Conservation (phyloP, 1,284 basidiomycete genomes). For the Trichosporon asahii region DNA sequence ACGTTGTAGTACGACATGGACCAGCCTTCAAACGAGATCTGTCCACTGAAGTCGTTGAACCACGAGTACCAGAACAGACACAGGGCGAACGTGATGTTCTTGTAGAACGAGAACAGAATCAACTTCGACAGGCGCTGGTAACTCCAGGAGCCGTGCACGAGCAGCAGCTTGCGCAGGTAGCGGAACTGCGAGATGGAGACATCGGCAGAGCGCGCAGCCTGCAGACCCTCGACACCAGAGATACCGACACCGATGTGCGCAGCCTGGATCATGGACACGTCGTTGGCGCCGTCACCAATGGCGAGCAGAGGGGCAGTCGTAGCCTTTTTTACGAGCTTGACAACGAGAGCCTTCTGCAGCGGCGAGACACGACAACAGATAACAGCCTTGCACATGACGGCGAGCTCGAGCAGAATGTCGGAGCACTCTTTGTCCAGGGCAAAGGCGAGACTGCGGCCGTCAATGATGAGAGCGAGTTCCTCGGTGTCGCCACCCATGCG, state of each 20-base stretch:
- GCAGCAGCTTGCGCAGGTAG: conserved; percentile 89
- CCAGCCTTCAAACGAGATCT: conserved; percentile 98
- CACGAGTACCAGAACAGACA: conserved; percentile 98
- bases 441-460: conserved; percentile 82
- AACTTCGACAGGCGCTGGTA: conserved; percentile 93
- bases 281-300: conserved; percentile 68
- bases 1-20: conserved; percentile 92
- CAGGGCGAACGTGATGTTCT: conserved; percentile 97
- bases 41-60: conserved; percentile 97
- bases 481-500: conserved; percentile 85
- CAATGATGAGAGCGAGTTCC: conserved; percentile 88
- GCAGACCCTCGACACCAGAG: conserved; percentile 95
- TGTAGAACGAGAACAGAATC: conserved; percentile 93
- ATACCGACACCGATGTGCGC: conserved; percentile 84
- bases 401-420: conserved; percentile 87
- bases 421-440: conserved; percentile 90
- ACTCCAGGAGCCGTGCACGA: conserved; percentile 98
- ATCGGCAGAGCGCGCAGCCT: conserved; percentile 95
- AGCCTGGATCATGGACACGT: conserved; percentile 62
- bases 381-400: conserved; percentile 80
- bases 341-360: conserved; percentile 94
- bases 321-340: conserved; percentile 98
- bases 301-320: conserved; percentile 86
- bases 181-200: conserved; percentile 97
- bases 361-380: conserved; percentile 76